Evolutionary conservation across 306 rosid genomes (phyloP).

Genomic region (Benincasa hispida): DNA sequence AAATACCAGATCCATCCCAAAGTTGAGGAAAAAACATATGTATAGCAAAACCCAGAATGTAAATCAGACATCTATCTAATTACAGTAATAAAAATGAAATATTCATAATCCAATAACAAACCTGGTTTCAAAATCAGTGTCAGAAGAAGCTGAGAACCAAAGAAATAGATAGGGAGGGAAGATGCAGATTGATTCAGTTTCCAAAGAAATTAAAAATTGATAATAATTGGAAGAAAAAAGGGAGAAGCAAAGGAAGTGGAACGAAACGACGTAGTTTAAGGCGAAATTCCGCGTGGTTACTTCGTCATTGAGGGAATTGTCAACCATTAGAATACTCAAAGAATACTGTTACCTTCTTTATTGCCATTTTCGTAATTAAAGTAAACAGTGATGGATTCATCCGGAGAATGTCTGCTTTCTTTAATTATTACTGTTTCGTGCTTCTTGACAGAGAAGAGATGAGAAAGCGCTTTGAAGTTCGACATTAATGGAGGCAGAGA

Average conservation of each 20-base stretch:
- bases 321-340: not conserved
- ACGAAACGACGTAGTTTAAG: constrained; percentile 9
- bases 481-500: not conserved
- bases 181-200: not conserved
- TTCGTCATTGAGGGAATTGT: not conserved
- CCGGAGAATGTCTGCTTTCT: not conserved
- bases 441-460: not conserved
- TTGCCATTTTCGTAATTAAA: not conserved
- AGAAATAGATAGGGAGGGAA: not conserved
- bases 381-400: not conserved
- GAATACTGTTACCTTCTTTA: not conserved
- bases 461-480: not conserved
- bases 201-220: not conserved
- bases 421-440: not conserved
- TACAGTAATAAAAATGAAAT: not conserved
- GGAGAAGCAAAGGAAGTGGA: not conserved
- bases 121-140: not conserved
- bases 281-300: constrained; percentile 1
- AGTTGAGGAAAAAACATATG: not conserved
- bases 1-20: constrained; percentile 10
- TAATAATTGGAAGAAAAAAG: not conserved
- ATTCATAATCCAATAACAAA: not conserved
- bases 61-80: not conserved
- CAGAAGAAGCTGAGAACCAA: not conserved
- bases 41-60: not conserved